Conservation (phyloP, 306 rosid species). For the Malus asiatica region DNA sequence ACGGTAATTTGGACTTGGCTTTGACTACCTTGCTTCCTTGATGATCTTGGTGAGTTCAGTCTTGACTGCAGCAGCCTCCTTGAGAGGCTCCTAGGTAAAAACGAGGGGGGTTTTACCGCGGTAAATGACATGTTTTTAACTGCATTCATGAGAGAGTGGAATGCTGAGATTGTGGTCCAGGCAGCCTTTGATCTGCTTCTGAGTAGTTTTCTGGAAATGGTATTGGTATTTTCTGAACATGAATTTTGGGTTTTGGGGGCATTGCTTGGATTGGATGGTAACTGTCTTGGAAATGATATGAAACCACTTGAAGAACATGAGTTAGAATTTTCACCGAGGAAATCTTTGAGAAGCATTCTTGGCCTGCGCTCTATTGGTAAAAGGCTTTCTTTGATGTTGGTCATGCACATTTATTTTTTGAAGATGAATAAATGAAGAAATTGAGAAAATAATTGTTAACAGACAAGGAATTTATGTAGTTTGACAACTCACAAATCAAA, state of each 20-base stretch:
- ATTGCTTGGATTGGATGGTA: slow-evolving; percentile 10
- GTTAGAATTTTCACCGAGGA: slow-evolving; percentile 39
- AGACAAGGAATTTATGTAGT: not conserved
- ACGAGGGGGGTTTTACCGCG: slow-evolving; percentile 29
- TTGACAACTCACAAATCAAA: not conserved
- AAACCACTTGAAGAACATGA: slow-evolving; percentile 50
- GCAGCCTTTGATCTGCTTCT: slow-evolving; percentile 14
- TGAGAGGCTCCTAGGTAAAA: slow-evolving; percentile 45
- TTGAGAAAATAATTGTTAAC: not conserved
- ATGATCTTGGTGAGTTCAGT: not conserved
- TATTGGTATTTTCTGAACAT: not conserved
- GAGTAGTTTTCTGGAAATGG: not conserved
- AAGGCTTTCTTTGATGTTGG: slow-evolving; percentile 23
- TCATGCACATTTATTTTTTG: slow-evolving; percentile 14
- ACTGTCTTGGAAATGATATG: slow-evolving; percentile 44
- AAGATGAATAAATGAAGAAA: not conserved
- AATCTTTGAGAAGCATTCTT: slow-evolving; percentile 60
- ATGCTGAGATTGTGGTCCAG: slow-evolving; percentile 27
- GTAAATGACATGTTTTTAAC: slow-evolving; percentile 41
- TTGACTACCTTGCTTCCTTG: not conserved
- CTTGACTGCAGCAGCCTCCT: slow-evolving; percentile 24
- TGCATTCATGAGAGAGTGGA: slow-evolving; percentile 47
- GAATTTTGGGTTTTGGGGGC: not conserved
- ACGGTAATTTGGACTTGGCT: slow-evolving; percentile 22
- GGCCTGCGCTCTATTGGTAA: slow-evolving; percentile 38